Evolutionary conservation across 2,329 filamentous ascomycete genomes (phyloP), one percentile per base, ranked within the genome.

Genomic region (Aspergillus ruber): DNA sequence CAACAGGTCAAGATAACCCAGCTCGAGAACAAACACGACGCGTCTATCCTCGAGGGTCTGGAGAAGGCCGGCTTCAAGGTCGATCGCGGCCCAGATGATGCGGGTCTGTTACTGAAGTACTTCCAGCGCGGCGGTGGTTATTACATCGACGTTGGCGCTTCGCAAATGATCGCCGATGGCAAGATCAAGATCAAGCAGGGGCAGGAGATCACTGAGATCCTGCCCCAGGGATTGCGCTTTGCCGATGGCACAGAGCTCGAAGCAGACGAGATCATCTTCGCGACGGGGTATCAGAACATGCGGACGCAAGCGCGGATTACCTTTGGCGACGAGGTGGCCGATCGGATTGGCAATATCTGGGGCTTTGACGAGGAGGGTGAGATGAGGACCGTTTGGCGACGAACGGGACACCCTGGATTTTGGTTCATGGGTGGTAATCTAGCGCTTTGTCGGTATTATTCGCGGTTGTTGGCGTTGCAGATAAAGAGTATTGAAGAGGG

Each of bases 351-450:
- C 0, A 77, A 83, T 50, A 74, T 84, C 15, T 86, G 83, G 81
- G 83, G 82, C 0, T 74, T 81, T 43, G 77, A 84, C 51, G 54
- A 64, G 7, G 72, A 76, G 46, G 75, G 74, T 3, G 75, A 86
- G 66, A 74, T 78, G 54, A 70, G 77, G 6, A 74, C 72, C 0
- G 79, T 86, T 25, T 86, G 82, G 81, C 74, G 77, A 47, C 68
- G 68, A 21, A 82, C 74, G 15, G 82, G 82, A 0, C 81, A 85
- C 47, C 80, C 80, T 0, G 82, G 82, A 0, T 81, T 86, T 51
- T 86, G 82, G 83, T 81, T 83, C 54, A 81, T 83, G 56, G 83
- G 82, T 0, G 83, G 83, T 0, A 86, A 84, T 56, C 57, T 86
- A 32, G 80, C 80, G 0, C 63, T 85, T 48, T 82, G 80, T 53